A percentile compares a stretch with the other conserved stretches of the same genome.
Conservation (phyloP, 805 yeast genomes). For the Saccharomyces kudriavzevii region DNA sequence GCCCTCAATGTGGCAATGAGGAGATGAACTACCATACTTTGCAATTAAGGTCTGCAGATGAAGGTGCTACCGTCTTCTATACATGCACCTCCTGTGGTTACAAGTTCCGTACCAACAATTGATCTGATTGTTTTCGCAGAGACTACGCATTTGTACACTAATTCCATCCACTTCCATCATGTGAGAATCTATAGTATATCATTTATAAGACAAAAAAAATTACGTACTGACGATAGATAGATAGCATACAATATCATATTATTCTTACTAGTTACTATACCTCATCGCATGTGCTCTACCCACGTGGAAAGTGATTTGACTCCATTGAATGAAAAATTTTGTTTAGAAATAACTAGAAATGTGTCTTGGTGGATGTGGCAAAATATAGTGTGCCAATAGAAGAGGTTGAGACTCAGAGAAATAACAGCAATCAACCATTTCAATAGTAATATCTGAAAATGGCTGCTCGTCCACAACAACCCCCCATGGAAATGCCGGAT, state of each 20-base stretch:
- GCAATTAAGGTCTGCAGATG: constrained; percentile 96
- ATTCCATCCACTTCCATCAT: background rate
- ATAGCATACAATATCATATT: background rate
- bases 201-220: background rate
- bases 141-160: background rate
- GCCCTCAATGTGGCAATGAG: constrained; percentile 97
- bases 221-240: background rate
- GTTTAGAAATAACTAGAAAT: background rate
- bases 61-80: constrained; percentile 98
- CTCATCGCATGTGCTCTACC: background rate
- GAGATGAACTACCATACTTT: constrained; percentile 97
- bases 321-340: background rate
- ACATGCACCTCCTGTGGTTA: constrained; percentile 92
- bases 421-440: background rate
- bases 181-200: background rate
- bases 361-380: background rate
- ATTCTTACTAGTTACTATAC: background rate
- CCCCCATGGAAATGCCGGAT: constrained; percentile 61
- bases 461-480: background rate
- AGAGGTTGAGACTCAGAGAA: background rate
- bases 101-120: constrained; percentile 90
- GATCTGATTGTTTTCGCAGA: constrained; percentile 5
- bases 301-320: background rate
- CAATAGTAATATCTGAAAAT: background rate
- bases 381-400: background rate